These are phyloP conservation scores for Saccharomyces eubayanus DNA, from an alignment of 805 yeast genomes.

Conservation along the genomic window DNA sequence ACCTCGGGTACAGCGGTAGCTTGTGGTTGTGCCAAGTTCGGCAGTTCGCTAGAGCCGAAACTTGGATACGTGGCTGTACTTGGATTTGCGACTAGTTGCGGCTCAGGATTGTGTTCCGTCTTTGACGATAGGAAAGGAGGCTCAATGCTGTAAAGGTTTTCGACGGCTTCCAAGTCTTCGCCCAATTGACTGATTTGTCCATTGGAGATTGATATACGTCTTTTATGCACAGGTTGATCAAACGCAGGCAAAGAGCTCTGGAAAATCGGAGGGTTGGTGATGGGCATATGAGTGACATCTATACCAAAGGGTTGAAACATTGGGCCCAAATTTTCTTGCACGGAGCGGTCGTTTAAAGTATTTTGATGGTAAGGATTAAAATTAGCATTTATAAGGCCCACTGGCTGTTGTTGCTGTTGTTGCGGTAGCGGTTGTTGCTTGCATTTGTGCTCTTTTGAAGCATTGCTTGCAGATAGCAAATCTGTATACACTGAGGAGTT, in stretches of 20 bases:
- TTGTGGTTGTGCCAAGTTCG: neutral
- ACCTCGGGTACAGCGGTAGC: neutral
- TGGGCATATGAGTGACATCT: conserved; percentile 36
- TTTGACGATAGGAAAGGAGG: conserved; percentile 7
- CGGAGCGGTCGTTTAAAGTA: conserved; percentile 23
- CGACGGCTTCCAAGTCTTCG: conserved; percentile 32
- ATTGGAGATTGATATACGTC: conserved; percentile 74
- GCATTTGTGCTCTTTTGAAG: neutral
- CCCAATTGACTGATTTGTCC: conserved; percentile 78
- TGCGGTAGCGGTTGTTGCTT: neutral
- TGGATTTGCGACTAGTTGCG: neutral
- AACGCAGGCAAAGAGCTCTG: conserved; percentile 34
- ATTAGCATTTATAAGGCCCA: neutral
- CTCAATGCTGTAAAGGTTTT: conserved; percentile 32
- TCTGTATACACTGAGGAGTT: neutral
- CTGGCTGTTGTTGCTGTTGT: neutral
- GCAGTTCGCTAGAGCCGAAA: neutral
- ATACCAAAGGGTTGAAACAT: conserved; percentile 38
- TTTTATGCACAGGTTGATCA: conserved; percentile 28
- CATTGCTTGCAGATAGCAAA: neutral
- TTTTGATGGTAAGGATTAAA: conserved; percentile 1
- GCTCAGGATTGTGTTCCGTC: neutral
- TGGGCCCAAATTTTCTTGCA: conserved; percentile 35
- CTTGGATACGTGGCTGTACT: neutral
- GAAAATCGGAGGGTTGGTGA: conserved; percentile 40